Percentiles rank a stretch among this genome's conserved stretches.
phyloP scores from a whole-genome alignment of 2,329 filamentous ascomycete genomes.

The Penicillium expansum region DNA sequence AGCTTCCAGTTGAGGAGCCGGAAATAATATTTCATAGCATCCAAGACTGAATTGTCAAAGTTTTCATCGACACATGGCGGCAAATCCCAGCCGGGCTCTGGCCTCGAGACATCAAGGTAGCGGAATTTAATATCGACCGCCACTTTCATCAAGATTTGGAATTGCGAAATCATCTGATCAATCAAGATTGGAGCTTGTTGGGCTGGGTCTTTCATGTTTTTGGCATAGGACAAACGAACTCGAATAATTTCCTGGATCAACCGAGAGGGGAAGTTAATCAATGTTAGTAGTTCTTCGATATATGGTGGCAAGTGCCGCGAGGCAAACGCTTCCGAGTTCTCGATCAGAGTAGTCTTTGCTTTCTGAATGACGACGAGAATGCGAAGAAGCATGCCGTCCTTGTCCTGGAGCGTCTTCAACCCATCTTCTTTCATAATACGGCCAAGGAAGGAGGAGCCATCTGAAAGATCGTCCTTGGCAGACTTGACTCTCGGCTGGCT shows the following conservation, averaged over 20 bases:
- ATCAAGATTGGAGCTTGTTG: conserved; percentile 92
- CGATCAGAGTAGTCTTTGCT: conserved; percentile 85
- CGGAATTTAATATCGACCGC: conserved; percentile 90
- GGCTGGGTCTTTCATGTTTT: conserved; percentile 91
- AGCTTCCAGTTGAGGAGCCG: conserved; percentile 98
- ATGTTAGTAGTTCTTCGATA: conserved; percentile 89
- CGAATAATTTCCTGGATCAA: conserved; percentile 96
- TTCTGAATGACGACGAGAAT: conserved; percentile 87
- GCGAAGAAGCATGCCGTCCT: conserved; percentile 76
- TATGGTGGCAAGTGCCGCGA: conserved; percentile 91
- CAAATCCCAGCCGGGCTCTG: conserved; percentile 90
- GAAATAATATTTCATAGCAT: conserved; percentile 96
- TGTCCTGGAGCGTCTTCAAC: conserved; percentile 81
- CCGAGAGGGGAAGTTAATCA: conserved; percentile 96
- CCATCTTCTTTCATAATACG: conserved; percentile 94
- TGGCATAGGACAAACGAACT: conserved; percentile 84
- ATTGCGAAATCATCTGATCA: conserved; percentile 96
- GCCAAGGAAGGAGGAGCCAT: conserved; percentile 92
- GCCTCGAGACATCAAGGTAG: conserved; percentile 77
- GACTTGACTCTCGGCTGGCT: conserved; percentile 69
- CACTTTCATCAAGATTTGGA: conserved; percentile 86
- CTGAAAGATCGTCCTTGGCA: conserved; percentile 68
- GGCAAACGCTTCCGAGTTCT: conserved; percentile 78
- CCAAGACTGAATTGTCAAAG: conserved; percentile 86
- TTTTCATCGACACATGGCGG: conserved; percentile 96